phyloP scores from a whole-genome alignment of 2,329 filamentous ascomycete species.

The Cytospora schulzeri region DNA sequence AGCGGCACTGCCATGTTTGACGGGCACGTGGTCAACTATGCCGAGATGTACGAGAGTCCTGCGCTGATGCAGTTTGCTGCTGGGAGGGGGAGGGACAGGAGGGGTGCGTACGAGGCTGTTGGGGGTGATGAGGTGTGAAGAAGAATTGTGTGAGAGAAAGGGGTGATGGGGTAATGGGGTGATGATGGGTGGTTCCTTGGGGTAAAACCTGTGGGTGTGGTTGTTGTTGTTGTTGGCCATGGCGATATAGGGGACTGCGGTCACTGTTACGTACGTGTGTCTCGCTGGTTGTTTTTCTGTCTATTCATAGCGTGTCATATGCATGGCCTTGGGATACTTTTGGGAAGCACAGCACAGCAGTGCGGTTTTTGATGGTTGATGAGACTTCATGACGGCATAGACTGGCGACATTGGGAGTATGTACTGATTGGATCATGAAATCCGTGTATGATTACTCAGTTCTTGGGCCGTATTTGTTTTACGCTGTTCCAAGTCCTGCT shows the following conservation, averaged over 20 bases:
- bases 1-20: slow-evolving; percentile 76
- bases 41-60: slow-evolving; percentile 85
- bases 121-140: slow-evolving; percentile 56
- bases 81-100: slow-evolving; percentile 42
- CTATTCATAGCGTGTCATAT: slow-evolving; percentile 23
- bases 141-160: not conserved
- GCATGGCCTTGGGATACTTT: slow-evolving; percentile 19
- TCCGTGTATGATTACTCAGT: not conserved
- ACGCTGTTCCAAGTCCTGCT: not conserved
- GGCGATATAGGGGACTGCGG: not conserved
- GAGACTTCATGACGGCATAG: slow-evolving; percentile 12
- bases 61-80: slow-evolving; percentile 60
- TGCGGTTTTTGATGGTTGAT: slow-evolving; percentile 8
- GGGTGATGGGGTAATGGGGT: no score
- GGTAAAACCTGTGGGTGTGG: no score
- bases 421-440: not conserved
- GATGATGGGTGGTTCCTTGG: no score
- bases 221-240: not conserved
- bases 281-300: slow-evolving; percentile 12
- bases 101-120: slow-evolving; percentile 65
- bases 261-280: not conserved
- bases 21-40: slow-evolving; percentile 83
- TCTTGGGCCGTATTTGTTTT: not conserved
- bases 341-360: not conserved
- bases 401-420: slow-evolving; percentile 3